Evolutionary conservation across 805 yeast species (phyloP).

Genomic region (Zygoascus biomembranicola): DNA sequence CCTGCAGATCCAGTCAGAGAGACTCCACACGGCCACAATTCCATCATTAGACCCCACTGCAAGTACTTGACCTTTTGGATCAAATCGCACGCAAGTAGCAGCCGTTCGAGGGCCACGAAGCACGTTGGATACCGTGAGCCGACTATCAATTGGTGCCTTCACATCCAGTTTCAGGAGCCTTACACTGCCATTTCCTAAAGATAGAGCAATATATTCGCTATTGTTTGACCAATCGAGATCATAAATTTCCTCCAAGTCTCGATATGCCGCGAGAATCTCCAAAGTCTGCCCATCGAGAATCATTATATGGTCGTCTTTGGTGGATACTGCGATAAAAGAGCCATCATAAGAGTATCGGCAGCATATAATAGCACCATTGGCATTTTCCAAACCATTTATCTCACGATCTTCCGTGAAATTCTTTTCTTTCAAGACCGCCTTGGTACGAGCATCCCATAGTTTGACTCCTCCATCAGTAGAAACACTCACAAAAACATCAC

Average conservation of each 20-base stretch:
- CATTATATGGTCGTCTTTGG: conserved; percentile 32
- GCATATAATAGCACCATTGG: not conserved
- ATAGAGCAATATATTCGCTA: conserved; percentile 34
- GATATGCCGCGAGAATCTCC: conserved; percentile 25
- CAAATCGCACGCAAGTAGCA: conserved; percentile 39
- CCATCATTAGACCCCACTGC: conserved; percentile 54
- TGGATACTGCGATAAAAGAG: conserved; percentile 36
- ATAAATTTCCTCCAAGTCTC: conserved; percentile 22
- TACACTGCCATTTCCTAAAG: conserved; percentile 41
- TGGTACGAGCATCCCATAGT: conserved; percentile 38
- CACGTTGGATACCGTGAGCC: conserved; percentile 9
- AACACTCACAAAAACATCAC: conserved; percentile 40
- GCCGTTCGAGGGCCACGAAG: conserved; percentile 45
- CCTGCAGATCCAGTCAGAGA: conserved; percentile 32
- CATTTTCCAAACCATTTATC: conserved; percentile 13
- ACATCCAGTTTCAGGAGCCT: conserved; percentile 6
- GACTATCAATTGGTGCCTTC: conserved; percentile 5
- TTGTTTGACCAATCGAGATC: conserved; percentile 34
- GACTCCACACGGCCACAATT: conserved; percentile 43
- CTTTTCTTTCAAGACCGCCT: conserved; percentile 28
- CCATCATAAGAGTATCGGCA: conserved; percentile 40
- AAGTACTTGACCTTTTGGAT: conserved; percentile 44
- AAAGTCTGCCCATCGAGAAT: conserved; percentile 32
- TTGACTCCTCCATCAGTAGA: conserved; percentile 41
- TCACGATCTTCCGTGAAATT: conserved; percentile 18